Percentiles rank a stretch among this genome's conserved stretches.
Conservation (phyloP, 1,284 basidiomycete genomes). For the Serendipita sp. region DNA sequence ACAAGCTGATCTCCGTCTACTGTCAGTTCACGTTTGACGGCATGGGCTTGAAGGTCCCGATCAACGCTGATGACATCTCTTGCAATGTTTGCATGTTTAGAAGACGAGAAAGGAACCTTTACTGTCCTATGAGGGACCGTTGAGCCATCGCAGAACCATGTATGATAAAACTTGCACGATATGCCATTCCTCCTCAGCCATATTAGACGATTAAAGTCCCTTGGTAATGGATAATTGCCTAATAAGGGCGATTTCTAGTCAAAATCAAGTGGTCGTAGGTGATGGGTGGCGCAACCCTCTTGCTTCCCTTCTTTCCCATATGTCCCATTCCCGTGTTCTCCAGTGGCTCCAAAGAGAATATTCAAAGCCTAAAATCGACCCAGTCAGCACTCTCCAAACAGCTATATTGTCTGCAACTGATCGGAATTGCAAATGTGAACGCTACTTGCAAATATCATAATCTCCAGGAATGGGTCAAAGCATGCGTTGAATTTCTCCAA, state of each 20-base stretch:
- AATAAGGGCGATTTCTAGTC: neutral
- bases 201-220: neutral
- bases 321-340: conserved; percentile 15
- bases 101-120: conserved; percentile 60
- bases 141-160: neutral
- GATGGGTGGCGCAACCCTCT: neutral
- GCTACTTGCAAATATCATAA: neutral
- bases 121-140: conserved; percentile 37
- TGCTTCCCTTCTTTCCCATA: neutral
- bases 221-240: neutral
- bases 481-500: conserved; percentile 50
- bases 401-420: conserved; percentile 10
- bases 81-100: conserved; percentile 62
- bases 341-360: conserved; percentile 36
- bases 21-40: conserved; percentile 54
- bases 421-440: neutral
- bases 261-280: neutral
- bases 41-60: conserved; percentile 61
- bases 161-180: neutral
- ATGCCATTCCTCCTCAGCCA: neutral
- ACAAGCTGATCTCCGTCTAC: conserved; percentile 54
- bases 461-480: conserved; percentile 39
- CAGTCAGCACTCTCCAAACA: conserved; percentile 25
- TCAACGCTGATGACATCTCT: conserved; percentile 76
- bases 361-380: conserved; percentile 40